A percentile compares a stretch with the other conserved stretches of the same genome.
These are phyloP conservation scores for Takashimella koratensis DNA, from an alignment of 1,284 basidiomycete species.

Conservation along the genomic window DNA sequence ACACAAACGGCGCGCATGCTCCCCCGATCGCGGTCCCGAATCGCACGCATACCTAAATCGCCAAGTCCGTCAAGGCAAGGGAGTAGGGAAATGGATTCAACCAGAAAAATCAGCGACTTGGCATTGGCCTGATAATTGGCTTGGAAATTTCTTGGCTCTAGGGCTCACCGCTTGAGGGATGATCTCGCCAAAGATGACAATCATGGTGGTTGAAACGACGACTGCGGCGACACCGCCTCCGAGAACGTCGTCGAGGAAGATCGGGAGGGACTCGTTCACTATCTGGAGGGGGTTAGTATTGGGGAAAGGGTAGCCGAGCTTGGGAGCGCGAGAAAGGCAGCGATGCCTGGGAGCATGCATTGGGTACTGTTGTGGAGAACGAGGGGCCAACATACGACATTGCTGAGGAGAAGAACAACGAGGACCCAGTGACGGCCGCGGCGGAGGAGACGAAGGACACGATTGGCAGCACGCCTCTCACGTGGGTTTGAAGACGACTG, in stretches of 20 bases:
- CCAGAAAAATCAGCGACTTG: not conserved
- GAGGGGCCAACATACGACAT: constrained; percentile 61
- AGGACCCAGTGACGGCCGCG: constrained; percentile 92
- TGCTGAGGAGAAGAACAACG: constrained; percentile 76
- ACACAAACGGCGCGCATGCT: constrained; percentile 76
- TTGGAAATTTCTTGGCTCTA: not conserved
- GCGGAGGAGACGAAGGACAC: constrained; percentile 70
- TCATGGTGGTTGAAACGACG: constrained; percentile 75
- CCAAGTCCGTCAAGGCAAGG: constrained; percentile 1
- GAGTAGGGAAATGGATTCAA: no score
- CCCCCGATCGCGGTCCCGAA: constrained; percentile 90
- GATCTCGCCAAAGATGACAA: constrained; percentile 70
- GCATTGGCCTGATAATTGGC: not conserved
- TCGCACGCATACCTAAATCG: constrained; percentile 74
- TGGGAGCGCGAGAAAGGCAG: not conserved
- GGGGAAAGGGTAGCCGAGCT: no score
- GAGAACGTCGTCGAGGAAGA: constrained; percentile 81
- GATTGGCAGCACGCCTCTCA: constrained; percentile 67
- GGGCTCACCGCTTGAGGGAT: constrained; percentile 63
- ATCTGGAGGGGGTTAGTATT: constrained; percentile 54
- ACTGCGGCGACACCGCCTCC: constrained; percentile 80
- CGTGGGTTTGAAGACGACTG: constrained; percentile 68
- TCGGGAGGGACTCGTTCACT: constrained; percentile 83
- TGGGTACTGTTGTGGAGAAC: not conserved
- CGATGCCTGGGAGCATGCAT: no score